Evolutionary conservation across 257 asterid genomes (phyloP).

Genomic region (Primulina eburnea): DNA sequence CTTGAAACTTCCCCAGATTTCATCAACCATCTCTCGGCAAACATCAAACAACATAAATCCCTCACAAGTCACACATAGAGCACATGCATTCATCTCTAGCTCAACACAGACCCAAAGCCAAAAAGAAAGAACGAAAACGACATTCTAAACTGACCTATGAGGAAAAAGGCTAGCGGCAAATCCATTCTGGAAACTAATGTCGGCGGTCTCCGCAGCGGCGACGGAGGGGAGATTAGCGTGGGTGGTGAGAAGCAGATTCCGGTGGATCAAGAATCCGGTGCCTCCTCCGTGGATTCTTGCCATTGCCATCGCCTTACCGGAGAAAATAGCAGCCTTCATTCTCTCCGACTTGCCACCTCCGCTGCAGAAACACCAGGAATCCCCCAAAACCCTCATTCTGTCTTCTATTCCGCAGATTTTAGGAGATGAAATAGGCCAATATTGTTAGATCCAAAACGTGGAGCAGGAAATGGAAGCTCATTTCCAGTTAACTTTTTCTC

Average conservation of each 20-base stretch:
- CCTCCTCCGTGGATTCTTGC: conserved; percentile 60
- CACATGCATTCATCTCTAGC: background rate
- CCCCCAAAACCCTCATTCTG: conserved; percentile 52
- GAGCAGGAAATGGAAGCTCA: conserved; percentile 10
- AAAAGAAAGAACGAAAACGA: background rate
- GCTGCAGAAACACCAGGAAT: conserved; percentile 91
- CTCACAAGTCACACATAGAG: background rate
- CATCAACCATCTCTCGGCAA: background rate
- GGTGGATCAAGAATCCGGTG: conserved; percentile 90
- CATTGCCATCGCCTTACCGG: conserved; percentile 78
- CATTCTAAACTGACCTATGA: conserved; percentile 54
- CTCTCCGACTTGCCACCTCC: conserved; percentile 97
- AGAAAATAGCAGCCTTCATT: conserved; percentile 66
- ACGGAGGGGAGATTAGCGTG: conserved; percentile 81
- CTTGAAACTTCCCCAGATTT: conserved; percentile 1
- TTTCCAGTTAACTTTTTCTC: background rate
- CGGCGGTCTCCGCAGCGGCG: conserved; percentile 82
- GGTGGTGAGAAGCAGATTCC: conserved; percentile 89
- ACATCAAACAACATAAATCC: background rate
- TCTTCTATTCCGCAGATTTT: background rate
- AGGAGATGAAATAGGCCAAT: background rate
- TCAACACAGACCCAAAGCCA: background rate
- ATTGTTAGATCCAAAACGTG: conserved; percentile 2
- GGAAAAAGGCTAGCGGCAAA: conserved; percentile 38
- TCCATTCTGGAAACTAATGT: conserved; percentile 83